These are phyloP conservation scores for Serendipita sp. DNA, from an alignment of 768 basidiomycete species.

Conservation along the genomic window DNA sequence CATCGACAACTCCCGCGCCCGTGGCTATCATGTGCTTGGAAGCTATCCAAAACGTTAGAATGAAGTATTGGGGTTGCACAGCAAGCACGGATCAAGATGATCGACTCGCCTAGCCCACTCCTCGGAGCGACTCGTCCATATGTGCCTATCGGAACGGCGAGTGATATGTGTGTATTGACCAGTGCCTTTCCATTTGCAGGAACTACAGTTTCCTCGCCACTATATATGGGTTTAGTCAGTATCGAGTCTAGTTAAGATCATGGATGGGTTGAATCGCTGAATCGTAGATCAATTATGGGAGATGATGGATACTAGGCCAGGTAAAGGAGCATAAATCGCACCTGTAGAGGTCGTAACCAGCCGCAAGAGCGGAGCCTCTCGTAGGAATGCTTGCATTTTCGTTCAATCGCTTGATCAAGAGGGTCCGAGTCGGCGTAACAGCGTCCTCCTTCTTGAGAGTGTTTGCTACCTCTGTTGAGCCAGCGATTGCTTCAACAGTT, in stretches of 20 bases:
- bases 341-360: slow-evolving; percentile 95
- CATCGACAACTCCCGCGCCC: slow-evolving; percentile 92
- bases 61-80: background rate
- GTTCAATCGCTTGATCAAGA: slow-evolving; percentile 75
- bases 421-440: slow-evolving; percentile 11
- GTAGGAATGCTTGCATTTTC: slow-evolving; percentile 72
- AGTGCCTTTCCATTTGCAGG: slow-evolving; percentile 86
- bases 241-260: background rate
- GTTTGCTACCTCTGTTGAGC: background rate
- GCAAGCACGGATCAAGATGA: background rate
- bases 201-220: slow-evolving; percentile 70
- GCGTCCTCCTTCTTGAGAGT: background rate
- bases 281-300: background rate
- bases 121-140: slow-evolving; percentile 96
- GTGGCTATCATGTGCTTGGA: slow-evolving; percentile 97
- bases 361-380: slow-evolving; percentile 69
- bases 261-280: background rate
- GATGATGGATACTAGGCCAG: background rate
- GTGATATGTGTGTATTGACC: slow-evolving; percentile 78
- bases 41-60: slow-evolving; percentile 30
- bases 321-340: slow-evolving; percentile 20
- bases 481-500: background rate
- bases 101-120: slow-evolving; percentile 70
- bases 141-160: slow-evolving; percentile 84
- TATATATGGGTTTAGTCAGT: slow-evolving; percentile 18